phyloP scores from a whole-genome alignment of 2,329 filamentous ascomycete species.

The Penicillium sp. region DNA sequence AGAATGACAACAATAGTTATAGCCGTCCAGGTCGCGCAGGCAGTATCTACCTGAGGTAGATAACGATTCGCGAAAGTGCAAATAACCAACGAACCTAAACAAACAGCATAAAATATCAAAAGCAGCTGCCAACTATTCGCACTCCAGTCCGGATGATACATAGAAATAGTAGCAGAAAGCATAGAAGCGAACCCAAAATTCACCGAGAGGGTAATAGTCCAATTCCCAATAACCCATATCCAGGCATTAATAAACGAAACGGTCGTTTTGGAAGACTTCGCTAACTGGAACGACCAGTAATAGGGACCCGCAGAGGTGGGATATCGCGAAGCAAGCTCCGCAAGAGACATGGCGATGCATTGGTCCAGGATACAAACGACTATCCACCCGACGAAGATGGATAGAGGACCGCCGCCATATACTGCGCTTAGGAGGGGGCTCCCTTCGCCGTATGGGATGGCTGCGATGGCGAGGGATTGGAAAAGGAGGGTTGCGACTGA shows the following conservation, averaged over 20 bases:
- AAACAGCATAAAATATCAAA: slow-evolving; percentile 72
- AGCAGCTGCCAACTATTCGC: slow-evolving; percentile 68
- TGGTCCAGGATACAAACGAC: slow-evolving; percentile 58
- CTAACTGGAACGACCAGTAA: slow-evolving; percentile 59
- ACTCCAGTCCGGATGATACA: slow-evolving; percentile 59
- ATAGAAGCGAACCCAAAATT: slow-evolving; percentile 62
- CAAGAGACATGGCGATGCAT: slow-evolving; percentile 56
- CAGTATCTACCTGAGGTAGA: slow-evolving; percentile 66
- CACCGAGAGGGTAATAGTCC: slow-evolving; percentile 43
- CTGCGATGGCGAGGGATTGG: slow-evolving; percentile 64
- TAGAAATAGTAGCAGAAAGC: slow-evolving; percentile 55
- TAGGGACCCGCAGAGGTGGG: slow-evolving; percentile 59
- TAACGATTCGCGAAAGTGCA: slow-evolving; percentile 70
- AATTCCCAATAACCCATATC: slow-evolving; percentile 37
- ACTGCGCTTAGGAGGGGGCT: slow-evolving; percentile 46
- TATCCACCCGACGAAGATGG: slow-evolving; percentile 63
- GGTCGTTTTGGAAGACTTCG: slow-evolving; percentile 46
- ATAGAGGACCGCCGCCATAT: slow-evolving; percentile 54
- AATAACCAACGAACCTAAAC: slow-evolving; percentile 66
- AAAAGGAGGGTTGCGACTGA: slow-evolving; percentile 65
- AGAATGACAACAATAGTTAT: slow-evolving; percentile 61
- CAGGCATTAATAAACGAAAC: slow-evolving; percentile 59
- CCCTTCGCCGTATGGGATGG: slow-evolving; percentile 60
- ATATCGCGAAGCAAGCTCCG: slow-evolving; percentile 57
- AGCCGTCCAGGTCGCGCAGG: slow-evolving; percentile 61